Percentiles rank a stretch among this genome's conserved stretches.
These are phyloP conservation scores for Fusarium buxicola DNA, from an alignment of 2,329 filamentous ascomycete species.

Conservation along the genomic window DNA sequence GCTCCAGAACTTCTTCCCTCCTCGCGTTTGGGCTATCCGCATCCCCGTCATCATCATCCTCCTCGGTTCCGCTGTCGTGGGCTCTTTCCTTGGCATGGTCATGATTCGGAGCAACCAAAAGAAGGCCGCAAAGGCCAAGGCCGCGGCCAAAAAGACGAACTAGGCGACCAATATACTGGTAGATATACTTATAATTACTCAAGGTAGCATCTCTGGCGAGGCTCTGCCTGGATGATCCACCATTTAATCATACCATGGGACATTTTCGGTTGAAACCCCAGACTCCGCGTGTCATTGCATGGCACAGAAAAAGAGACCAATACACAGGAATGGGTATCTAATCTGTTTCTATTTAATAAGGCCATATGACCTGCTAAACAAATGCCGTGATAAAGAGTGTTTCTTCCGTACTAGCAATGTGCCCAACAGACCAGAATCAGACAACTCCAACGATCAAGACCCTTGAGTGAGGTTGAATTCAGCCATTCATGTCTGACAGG, in stretches of 20 bases:
- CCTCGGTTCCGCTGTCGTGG: conserved; percentile 90
- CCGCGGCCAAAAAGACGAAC: conserved; percentile 87
- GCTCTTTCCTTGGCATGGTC: conserved; percentile 93
- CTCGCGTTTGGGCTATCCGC: conserved; percentile 98
- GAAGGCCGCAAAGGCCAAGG: conserved; percentile 94
- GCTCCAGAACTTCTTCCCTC: conserved; percentile 94
- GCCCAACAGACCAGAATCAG: conserved; percentile 47
- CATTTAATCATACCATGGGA: conserved; percentile 33
- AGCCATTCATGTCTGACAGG: conserved; percentile 29
- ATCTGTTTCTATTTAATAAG: conserved; percentile 51
- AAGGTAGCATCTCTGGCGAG: conserved; percentile 24
- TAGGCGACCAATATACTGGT: conserved; percentile 53
- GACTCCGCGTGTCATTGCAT: conserved; percentile 9
- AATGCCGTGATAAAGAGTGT: conserved; percentile 44
- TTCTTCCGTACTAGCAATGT: conserved; percentile 46
- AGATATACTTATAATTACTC: conserved; percentile 39
- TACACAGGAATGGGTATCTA: conserved; percentile 49
- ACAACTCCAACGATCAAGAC: conserved; percentile 43
- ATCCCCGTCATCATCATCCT: conserved; percentile 97
- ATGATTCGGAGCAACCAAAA: conserved; percentile 99
- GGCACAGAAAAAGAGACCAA: conserved; percentile 31
- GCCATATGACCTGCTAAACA: conserved; percentile 36
- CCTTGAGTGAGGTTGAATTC: conserved; percentile 36
- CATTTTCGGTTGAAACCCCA: conserved; percentile 1
- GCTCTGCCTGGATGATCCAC: conserved; percentile 23